These are phyloP conservation scores for Cytospora piceicola DNA, from an alignment of 2,329 filamentous ascomycete genomes.

Conservation along the genomic window DNA sequence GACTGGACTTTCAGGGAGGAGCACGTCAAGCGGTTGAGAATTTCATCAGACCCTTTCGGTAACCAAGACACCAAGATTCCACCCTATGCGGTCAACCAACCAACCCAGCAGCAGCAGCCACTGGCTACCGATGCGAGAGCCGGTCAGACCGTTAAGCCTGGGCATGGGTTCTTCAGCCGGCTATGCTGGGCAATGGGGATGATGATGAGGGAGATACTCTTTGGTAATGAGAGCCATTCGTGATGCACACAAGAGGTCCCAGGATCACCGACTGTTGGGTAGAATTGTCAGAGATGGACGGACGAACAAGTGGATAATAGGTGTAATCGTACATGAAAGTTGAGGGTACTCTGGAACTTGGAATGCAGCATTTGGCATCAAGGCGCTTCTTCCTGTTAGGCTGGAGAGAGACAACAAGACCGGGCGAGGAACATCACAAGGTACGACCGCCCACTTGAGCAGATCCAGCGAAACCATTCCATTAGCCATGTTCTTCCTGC, in stretches of 20 bases:
- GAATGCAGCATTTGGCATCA: too few species aligned
- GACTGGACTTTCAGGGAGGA: conserved; percentile 1
- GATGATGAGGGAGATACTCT: background rate
- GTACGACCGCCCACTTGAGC: too few species aligned
- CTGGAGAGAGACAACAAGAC: too few species aligned
- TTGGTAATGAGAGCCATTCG: background rate
- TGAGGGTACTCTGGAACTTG: too few species aligned
- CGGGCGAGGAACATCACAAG: too few species aligned
- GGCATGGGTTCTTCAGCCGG: background rate
- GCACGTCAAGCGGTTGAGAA: conserved; percentile 23
- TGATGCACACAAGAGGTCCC: background rate
- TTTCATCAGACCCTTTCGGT: conserved; percentile 13
- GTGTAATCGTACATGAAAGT: too few species aligned
- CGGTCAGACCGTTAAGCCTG: background rate
- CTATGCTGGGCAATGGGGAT: background rate
- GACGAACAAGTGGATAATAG: too few species aligned
- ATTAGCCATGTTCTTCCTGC: too few species aligned
- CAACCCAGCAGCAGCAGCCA: background rate
- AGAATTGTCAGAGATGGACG: too few species aligned
- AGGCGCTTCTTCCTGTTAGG: too few species aligned
- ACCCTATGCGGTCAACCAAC: background rate
- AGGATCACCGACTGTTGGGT: too few species aligned
- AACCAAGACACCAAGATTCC: conserved; percentile 5
- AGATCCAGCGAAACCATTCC: too few species aligned
- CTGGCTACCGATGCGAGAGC: background rate